Base-by-base conservation (phyloP, 352 stramenopile genomes). In the Phytopythium vexans region DNA sequence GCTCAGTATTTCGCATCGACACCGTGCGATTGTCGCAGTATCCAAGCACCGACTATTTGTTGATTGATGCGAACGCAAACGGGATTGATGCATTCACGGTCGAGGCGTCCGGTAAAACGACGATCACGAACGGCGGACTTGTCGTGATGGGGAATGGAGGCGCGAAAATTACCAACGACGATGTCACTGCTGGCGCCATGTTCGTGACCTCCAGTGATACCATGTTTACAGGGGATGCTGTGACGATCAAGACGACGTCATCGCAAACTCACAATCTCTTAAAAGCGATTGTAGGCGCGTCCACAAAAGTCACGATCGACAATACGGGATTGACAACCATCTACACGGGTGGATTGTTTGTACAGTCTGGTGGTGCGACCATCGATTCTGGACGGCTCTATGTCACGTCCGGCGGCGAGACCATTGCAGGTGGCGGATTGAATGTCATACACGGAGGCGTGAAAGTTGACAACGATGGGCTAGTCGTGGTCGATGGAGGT, bases 321-420 rank as follows among this genome's bases (percentile, higher is more conserved):
- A 71, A 78, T 31, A 67, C 71, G 0, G 82, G 82, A 4, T 32
- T 58, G 31, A 81, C 85, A 32, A 78, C 64, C 6, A 77, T 90
- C 33, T 60, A 47, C 4, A 44, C 61, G 41, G 60, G 63, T 33
- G 77, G 74, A 2, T 55, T 90, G 11, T 10, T 54, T 14, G 61
- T 86, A 36, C n/a, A n/a, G 1, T 21, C 41, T 48, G 77, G 74
- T 14, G 82, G 82, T 5, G 64, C 67, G 27, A 78, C 52, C 8
- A 64, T 89, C 27, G 32, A 58, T 37, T 41, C 31, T 27, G 81
- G 74, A 11, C 78, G 80, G 2, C 44, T 90, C 3, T 50, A 64
- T 41, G 62, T 89, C 7, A 39, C 34, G 41, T 39, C 40, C 35
- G 67, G 51, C 15, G 80, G 70, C 0, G 41, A 56, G 52, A 75